A percentile compares a stretch with the other conserved stretches of the same genome.
Evolutionary conservation across 2,329 filamentous ascomycete genomes (phyloP).

Genomic region (Furcasterigmium furcatum): DNA sequence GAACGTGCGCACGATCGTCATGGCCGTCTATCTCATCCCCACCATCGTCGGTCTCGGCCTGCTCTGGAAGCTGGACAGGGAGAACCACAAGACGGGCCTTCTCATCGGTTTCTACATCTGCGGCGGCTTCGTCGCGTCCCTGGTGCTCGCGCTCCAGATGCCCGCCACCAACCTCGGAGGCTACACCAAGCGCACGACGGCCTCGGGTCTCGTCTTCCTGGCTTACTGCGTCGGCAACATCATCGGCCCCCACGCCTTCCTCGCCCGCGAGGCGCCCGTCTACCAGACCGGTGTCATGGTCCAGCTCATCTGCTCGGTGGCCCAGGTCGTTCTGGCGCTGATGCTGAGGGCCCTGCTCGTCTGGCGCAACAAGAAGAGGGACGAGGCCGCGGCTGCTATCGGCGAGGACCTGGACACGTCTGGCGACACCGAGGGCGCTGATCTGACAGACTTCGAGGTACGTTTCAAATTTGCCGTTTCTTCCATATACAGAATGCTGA

Average conservation of each 20-base stretch:
- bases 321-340: constrained; percentile 33
- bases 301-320: constrained; percentile 40
- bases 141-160: constrained; percentile 51
- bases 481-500: neutral
- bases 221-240: constrained; percentile 44
- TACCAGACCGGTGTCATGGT: constrained; percentile 51
- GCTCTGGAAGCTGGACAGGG: constrained; percentile 44
- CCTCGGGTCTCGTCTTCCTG: constrained; percentile 41
- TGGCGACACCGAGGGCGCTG: constrained; percentile 22
- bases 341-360: constrained; percentile 28
- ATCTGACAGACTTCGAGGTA: constrained; percentile 35
- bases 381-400: constrained; percentile 19
- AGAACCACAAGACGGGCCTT: constrained; percentile 38
- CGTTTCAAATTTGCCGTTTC: constrained; percentile 3
- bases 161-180: constrained; percentile 44
- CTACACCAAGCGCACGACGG: constrained; percentile 43
- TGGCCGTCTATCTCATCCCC: constrained; percentile 47
- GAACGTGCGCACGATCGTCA: constrained; percentile 47
- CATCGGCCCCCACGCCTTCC: constrained; percentile 42
- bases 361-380: constrained; percentile 33
- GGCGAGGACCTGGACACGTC: constrained; percentile 7
- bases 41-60: constrained; percentile 45
- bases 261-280: constrained; percentile 37
- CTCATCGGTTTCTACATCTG: constrained; percentile 50
- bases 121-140: constrained; percentile 43